Base-by-base conservation (phyloP, 1,284 basidiomycete genomes). In the Pseudozyma sp. region DNA sequence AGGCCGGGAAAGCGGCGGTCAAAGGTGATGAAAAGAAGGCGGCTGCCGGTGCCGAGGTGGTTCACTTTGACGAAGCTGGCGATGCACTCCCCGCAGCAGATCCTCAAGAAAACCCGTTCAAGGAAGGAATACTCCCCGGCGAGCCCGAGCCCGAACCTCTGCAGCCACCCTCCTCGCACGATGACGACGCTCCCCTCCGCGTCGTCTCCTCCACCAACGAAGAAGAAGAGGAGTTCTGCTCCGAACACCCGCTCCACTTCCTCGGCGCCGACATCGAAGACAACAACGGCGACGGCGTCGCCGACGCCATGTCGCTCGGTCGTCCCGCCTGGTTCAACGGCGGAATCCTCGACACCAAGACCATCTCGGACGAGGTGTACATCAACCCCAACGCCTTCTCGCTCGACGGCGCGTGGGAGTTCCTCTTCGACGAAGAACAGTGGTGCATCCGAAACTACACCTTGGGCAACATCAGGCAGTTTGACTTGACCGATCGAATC, bases 391-490 rank as follows among this genome's bases (percentile, higher is more conserved):
- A 72, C 56, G 47, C 60, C 1, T 67, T 67, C 30, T 53, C 69
- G n/a, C 44, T 67, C 9, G 60, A 67, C 14, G 69, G 69, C 3
- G 49, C 54, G 0, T 72, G 69, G 69, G 69, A 72, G 48, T 72
- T 72, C 40, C 19, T 72, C 31, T 72, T 72, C 30, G 64, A 72
- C 1, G 53, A 63, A 16, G 69, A 72, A 34, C 52, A 49, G n/a
- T 72, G 69, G 69, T 72, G 69, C 53, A 72, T 72, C 7, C 42
- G 69, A 11, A 72, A 72, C 53, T 72, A 72, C 44, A 72, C 69
- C n/a, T 46, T 54, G 50, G 69, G 69, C 16, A 34, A 67, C 34
- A 33, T 72, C 17, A n/a, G 43, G 2, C 34, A 63, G 31, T 72
- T 72, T 24, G 59, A 58, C 19, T 49, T 72, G n/a, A 57, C 44